Evolutionary conservation across 2,329 filamentous ascomycete species (phyloP).

Genomic region (Neocucurbitaria cava): DNA sequence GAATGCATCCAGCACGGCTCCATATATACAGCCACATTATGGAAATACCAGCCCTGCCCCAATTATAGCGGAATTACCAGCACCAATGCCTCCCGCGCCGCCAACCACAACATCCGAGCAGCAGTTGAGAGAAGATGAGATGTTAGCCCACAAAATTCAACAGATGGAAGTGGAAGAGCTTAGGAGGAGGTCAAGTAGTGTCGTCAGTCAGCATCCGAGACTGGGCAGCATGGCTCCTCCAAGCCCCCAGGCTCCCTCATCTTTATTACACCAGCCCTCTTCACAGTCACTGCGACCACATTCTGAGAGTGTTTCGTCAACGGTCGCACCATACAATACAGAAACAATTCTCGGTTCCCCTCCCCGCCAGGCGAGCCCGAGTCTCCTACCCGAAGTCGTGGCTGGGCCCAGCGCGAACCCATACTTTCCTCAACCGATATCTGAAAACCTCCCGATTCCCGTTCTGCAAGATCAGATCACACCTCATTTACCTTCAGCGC

Average conservation of each 20-base stretch:
- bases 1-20: conserved; percentile 3
- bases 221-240: conserved; percentile 19
- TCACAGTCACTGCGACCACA: conserved; percentile 13
- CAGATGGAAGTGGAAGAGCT: conserved; percentile 37
- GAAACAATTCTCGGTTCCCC: conserved; percentile 19
- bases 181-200: conserved; percentile 28
- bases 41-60: conserved; percentile 10
- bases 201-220: conserved; percentile 18
- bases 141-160: conserved; percentile 36
- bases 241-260: conserved; percentile 8
- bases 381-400: conserved; percentile 24
- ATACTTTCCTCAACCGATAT: conserved; percentile 9
- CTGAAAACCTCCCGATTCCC: conserved; percentile 17
- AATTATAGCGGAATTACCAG: conserved; percentile 38
- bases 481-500: conserved; percentile 2
- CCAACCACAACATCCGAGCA: conserved; percentile 34
- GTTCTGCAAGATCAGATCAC: conserved; percentile 9
- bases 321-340: conserved; percentile 18
- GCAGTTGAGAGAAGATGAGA: conserved; percentile 40
- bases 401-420: neutral
- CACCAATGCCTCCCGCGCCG: conserved; percentile 34
- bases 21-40: conserved; percentile 33
- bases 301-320: conserved; percentile 23
- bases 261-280: conserved; percentile 20
- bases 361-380: conserved; percentile 7